Conservation (phyloP, 441 rosid genomes). For the Syzygium malaccense region DNA sequence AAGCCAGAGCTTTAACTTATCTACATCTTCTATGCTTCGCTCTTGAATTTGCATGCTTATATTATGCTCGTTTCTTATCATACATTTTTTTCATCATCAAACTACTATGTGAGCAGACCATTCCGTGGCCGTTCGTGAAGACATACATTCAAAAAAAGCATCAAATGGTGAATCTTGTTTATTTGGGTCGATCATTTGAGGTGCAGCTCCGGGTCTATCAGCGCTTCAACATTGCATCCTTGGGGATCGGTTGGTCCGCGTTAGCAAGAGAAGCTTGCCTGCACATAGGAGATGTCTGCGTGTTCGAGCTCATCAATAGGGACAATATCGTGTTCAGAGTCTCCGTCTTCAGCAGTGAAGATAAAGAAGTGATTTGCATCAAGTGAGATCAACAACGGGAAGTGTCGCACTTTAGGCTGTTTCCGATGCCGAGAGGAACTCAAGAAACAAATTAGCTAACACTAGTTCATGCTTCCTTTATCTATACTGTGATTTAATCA, state of each 20-base stretch:
- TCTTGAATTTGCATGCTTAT: not conserved
- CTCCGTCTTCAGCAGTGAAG: not conserved
- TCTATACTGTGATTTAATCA: not conserved
- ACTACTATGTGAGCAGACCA: not conserved
- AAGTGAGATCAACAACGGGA: not conserved
- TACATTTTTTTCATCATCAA: not conserved
- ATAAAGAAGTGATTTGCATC: not conserved
- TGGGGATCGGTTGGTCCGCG: not conserved
- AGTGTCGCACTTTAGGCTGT: not conserved
- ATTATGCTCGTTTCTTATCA: not conserved
- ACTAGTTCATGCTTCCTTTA: not conserved
- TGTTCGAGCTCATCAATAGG: not conserved
- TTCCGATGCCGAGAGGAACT: not conserved
- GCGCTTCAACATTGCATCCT: not conserved
- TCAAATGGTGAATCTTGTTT: not conserved
- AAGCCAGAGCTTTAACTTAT: not conserved
- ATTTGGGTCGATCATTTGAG: not conserved
- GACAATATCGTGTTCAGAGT: not conserved
- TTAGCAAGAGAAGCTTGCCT: not conserved
- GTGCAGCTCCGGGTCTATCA: not conserved
- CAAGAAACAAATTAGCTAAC: not conserved
- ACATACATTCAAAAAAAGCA: not conserved
- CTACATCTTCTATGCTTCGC: not conserved
- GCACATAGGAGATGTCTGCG: not conserved
- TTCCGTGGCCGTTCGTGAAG: not conserved